Evolutionary conservation across 2,329 filamentous ascomycete genomes (phyloP).

Genomic region (Hypoxylon sp.): DNA sequence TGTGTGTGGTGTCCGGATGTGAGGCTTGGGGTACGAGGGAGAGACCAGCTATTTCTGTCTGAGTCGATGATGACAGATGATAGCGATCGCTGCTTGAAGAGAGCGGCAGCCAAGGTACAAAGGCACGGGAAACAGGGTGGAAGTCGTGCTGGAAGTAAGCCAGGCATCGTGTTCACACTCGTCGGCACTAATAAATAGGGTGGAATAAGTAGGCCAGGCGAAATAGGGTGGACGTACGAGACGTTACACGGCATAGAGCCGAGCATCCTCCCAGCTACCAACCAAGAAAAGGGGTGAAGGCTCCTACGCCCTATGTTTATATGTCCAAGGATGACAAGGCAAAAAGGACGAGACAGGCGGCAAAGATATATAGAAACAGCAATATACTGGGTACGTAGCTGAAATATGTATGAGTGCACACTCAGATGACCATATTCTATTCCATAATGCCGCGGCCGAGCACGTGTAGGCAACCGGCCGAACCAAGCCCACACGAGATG

Average conservation of each 20-base stretch:
- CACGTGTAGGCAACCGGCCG: background rate
- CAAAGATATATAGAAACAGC: background rate
- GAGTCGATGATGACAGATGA: background rate
- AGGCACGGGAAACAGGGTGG: constrained; percentile 36
- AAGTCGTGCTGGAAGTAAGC: constrained; percentile 6
- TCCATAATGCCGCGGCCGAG: background rate
- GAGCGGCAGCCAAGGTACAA: constrained; percentile 30
- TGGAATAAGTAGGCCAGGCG: constrained; percentile 28
- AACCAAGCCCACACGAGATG: background rate
- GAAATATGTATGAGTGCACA: background rate
- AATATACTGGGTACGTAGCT: background rate
- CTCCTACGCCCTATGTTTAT: too few relatives aligned
- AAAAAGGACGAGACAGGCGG: background rate
- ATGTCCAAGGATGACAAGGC: background rate
- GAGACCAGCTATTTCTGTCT: constrained; percentile 34
- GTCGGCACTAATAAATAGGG: too few relatives aligned
- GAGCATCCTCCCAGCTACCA: too few relatives aligned
- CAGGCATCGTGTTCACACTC: too few relatives aligned
- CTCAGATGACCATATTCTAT: background rate
- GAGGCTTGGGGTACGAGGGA: constrained; percentile 9
- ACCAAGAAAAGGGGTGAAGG: too few relatives aligned
- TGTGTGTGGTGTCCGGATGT: background rate
- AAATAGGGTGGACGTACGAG: constrained; percentile 22
- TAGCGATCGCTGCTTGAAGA: constrained; percentile 26
- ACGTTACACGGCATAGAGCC: constrained; percentile 16